Conservation (phyloP, 2,329 filamentous ascomycete genomes). For the Fusarium sp. region DNA sequence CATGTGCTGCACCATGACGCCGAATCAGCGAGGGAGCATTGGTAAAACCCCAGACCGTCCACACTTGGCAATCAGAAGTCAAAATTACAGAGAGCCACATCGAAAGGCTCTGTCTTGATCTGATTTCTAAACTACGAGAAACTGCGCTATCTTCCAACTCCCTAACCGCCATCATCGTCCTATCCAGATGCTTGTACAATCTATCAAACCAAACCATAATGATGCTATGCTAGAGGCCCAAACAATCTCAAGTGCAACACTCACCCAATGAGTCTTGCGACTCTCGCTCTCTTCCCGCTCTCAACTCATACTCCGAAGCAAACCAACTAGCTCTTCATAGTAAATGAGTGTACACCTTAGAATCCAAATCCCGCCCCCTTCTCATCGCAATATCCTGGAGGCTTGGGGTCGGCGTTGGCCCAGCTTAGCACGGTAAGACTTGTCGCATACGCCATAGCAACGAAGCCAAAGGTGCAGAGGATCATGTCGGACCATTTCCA, state of each 20-base stretch:
- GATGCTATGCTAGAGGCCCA: slow-evolving; percentile 39
- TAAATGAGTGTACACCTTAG: slow-evolving; percentile 17
- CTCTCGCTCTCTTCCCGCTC: slow-evolving; percentile 18
- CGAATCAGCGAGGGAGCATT: slow-evolving; percentile 33
- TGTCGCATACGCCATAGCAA: slow-evolving; percentile 95
- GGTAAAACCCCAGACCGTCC: not conserved
- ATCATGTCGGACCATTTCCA: slow-evolving; percentile 81
- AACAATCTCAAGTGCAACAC: slow-evolving; percentile 29
- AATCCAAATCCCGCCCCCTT: slow-evolving; percentile 48
- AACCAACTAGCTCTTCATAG: not conserved
- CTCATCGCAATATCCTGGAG: slow-evolving; percentile 71
- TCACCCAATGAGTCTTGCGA: slow-evolving; percentile 31
- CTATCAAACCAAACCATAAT: slow-evolving; percentile 44
- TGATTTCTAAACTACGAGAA: slow-evolving; percentile 24
- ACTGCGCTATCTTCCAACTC: slow-evolving; percentile 28
- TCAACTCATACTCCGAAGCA: slow-evolving; percentile 10
- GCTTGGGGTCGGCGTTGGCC: slow-evolving; percentile 71
- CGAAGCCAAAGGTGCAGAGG: slow-evolving; percentile 85
- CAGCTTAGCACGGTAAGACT: slow-evolving; percentile 89
- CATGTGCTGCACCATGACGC: slow-evolving; percentile 15
- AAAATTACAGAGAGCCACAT: not conserved
- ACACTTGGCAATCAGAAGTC: not conserved
- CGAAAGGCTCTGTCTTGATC: slow-evolving; percentile 4
- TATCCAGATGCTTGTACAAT: slow-evolving; percentile 40
- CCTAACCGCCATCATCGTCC: slow-evolving; percentile 11